A percentile compares a stretch with the other conserved stretches of the same genome.
phyloP scores from a whole-genome alignment of 345 rosid species.

The Hevea brasiliensis region DNA sequence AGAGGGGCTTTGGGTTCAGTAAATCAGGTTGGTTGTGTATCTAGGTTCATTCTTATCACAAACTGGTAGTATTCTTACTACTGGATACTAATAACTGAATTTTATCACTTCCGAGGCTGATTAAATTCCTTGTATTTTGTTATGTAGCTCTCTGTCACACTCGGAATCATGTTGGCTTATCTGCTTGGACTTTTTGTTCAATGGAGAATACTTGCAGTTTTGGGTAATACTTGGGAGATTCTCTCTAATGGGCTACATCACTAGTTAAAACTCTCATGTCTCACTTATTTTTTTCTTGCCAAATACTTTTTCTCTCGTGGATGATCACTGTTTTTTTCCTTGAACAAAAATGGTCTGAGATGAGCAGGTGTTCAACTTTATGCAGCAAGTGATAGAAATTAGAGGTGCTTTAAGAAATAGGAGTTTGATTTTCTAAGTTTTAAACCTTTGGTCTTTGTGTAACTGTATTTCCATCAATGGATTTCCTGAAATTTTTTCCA shows the following conservation, averaged over 20 bases:
- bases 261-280: not conserved
- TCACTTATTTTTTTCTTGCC: not conserved
- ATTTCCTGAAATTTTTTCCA: not conserved
- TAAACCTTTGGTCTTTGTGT: not conserved
- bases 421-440: slow-evolving; percentile 3
- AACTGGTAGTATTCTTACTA: slow-evolving; percentile 12
- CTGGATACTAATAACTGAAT: not conserved
- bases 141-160: slow-evolving; percentile 85
- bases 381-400: not conserved
- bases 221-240: slow-evolving; percentile 53
- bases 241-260: not conserved
- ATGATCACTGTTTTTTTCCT: not conserved
- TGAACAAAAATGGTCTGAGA: not conserved
- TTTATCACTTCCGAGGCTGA: slow-evolving; percentile 4
- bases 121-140: slow-evolving; percentile 11
- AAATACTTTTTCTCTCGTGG: not conserved
- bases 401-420: not conserved
- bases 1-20: slow-evolving; percentile 75
- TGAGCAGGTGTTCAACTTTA: not conserved
- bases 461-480: not conserved
- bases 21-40: slow-evolving; percentile 54
- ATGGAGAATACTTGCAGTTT: slow-evolving; percentile 94
- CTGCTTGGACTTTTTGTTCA: slow-evolving; percentile 79
- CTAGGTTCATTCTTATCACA: slow-evolving; percentile 4
- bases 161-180: slow-evolving; percentile 96